Evolutionary conservation across 345 rosid genomes (phyloP), one percentile per base, ranked within the genome.

Genomic region (Populus nigra): DNA sequence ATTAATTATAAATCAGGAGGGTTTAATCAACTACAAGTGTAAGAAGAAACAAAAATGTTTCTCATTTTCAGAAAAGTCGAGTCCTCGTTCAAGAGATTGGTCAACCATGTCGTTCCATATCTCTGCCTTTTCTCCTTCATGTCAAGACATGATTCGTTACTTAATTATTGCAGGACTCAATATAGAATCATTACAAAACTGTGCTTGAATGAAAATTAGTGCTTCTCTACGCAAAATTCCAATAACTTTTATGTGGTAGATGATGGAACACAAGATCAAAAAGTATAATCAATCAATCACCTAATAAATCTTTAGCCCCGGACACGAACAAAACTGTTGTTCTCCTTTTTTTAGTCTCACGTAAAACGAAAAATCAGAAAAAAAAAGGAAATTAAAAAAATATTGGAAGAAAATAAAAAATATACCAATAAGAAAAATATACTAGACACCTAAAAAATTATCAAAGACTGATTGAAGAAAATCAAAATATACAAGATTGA

Each of bases 221-320:
- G 77, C 77, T 75, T 65, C 59, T 41, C 50, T 33, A 75, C 62
- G 67, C 61, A 45, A 45, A 29, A 75, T 65, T 75, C 77, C 77
- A 75, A 25, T 75, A 65, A 65, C 67, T 65, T 9, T 29, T 45
- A 29, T 65, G 13, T 65, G 71, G 63, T 29, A 8, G 18, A 75
- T 66, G 70, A 65, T 75, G 77, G 5, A 66, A 75, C 59, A 4
- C 55, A 25, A 23, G 36, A 73, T 15, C 25, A 49, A 8, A 35
- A 36, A 2, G 16, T 55, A 23, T 15, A 23, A 71, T 59, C 76
- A 59, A 10, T 38, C 68, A 73, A 23, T n/a, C 13, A 6, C 6
- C n/a, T 49, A 47, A 47, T 22, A 18, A 5, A n/a, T 20, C 18
- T 15, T 55, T 72, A 27, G 31, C 17, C 22, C 5, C 41, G 63